These are phyloP conservation scores for Leptodermis oblonga DNA, from an alignment of 257 asterid species.

Conservation along the genomic window DNA sequence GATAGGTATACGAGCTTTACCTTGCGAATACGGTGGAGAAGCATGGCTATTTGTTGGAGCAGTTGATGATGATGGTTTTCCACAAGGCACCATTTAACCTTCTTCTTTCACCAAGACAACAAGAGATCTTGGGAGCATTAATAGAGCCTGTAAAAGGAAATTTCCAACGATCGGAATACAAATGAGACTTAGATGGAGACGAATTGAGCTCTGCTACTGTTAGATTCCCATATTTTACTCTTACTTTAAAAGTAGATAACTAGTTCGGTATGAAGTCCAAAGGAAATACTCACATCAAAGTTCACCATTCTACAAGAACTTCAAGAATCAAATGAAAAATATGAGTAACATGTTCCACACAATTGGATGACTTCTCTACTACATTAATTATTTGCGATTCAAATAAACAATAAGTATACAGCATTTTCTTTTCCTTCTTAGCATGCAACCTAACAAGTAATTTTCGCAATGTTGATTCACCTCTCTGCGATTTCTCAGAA, in stretches of 20 bases:
- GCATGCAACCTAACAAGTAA: not conserved
- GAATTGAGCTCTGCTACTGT: not conserved
- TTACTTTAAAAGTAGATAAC: not conserved
- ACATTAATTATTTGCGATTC: not conserved
- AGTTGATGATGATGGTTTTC: slow-evolving; percentile 36
- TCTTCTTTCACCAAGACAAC: slow-evolving; percentile 24
- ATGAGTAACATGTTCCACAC: not conserved
- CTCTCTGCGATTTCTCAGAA: not conserved
- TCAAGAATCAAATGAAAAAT: not conserved
- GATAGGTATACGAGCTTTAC: slow-evolving; percentile 31
- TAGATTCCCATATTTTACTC: too few species aligned
- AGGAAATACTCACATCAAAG: not conserved
- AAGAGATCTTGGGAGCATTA: slow-evolving; percentile 26
- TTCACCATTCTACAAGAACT: not conserved
- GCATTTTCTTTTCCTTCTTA: not conserved
- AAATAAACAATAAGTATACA: not conserved
- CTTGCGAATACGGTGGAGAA: slow-evolving; percentile 62
- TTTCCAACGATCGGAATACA: slow-evolving; percentile 15
- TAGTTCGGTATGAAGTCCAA: not conserved
- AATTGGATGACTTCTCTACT: too few species aligned
- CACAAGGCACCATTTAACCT: slow-evolving; percentile 53
- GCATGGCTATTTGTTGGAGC: slow-evolving; percentile 29
- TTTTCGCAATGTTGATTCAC: not conserved
- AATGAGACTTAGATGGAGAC: not conserved
- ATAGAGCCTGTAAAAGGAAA: slow-evolving; percentile 11